These are phyloP conservation scores for Mortierella antarctica DNA, from an alignment of 192 early-diverging fungal species.

Conservation along the genomic window DNA sequence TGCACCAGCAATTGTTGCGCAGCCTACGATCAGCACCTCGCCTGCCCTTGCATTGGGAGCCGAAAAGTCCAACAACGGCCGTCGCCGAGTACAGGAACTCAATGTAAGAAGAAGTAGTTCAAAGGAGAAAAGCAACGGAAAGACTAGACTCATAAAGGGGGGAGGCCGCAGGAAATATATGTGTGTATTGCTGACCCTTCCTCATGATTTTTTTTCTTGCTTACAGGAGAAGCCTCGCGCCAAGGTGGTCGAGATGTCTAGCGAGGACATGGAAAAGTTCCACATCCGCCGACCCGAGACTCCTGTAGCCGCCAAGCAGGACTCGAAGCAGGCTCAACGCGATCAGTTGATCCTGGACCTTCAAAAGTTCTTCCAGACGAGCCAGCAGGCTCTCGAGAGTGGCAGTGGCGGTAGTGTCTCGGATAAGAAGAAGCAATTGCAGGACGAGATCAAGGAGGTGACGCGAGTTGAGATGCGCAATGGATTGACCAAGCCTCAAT, in stretches of 20 bases:
- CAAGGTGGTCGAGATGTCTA: slow-evolving; percentile 71
- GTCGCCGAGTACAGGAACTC: slow-evolving; percentile 38
- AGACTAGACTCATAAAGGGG: not conserved
- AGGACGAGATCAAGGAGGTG: slow-evolving; percentile 80
- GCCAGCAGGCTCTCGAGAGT: not conserved
- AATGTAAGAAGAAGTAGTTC: slow-evolving; percentile 11
- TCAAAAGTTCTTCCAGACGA: slow-evolving; percentile 58
- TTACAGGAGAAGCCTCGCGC: slow-evolving; percentile 67
- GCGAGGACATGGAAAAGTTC: slow-evolving; percentile 66
- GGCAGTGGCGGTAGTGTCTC: not conserved
- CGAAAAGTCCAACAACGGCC: slow-evolving; percentile 30
- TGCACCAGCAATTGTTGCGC: not conserved
- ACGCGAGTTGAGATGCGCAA: slow-evolving; percentile 88
- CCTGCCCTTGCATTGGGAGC: slow-evolving; percentile 39
- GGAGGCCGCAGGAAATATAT: no score
- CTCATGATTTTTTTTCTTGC: not conserved
- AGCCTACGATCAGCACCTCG: slow-evolving; percentile 2
- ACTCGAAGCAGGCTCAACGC: slow-evolving; percentile 50
- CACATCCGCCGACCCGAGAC: slow-evolving; percentile 49
- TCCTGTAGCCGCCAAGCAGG: slow-evolving; percentile 44
- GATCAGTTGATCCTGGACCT: slow-evolving; percentile 65
- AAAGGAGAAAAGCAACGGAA: not conserved
- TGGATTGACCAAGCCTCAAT: slow-evolving; percentile 81
- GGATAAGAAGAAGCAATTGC: slow-evolving; percentile 39
- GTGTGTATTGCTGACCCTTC: not conserved